These are phyloP conservation scores for Hansfordia pulvinata DNA, from an alignment of 2,329 filamentous ascomycete species.

Conservation along the genomic window DNA sequence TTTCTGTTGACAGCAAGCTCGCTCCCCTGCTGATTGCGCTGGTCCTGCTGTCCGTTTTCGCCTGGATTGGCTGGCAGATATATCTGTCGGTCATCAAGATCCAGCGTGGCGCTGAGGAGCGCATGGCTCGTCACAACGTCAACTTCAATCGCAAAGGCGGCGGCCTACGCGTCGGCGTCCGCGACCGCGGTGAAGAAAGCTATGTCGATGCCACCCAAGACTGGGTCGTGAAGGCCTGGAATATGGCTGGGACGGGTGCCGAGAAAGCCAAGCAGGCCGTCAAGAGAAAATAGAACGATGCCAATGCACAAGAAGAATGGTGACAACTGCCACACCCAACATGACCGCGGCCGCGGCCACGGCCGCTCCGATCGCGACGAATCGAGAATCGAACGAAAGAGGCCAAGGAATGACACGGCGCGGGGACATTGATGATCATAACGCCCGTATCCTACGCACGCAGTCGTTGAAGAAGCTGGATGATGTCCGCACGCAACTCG, in stretches of 20 bases:
- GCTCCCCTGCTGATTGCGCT: constrained; percentile 55
- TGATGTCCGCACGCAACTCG: too few species aligned
- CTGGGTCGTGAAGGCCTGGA: constrained; percentile 54
- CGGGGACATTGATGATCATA: too few species aligned
- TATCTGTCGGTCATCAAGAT: constrained; percentile 57
- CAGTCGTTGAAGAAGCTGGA: too few species aligned
- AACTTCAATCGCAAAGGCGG: constrained; percentile 65
- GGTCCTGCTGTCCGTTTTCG: constrained; percentile 38
- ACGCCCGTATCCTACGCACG: too few species aligned
- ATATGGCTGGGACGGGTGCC: constrained; percentile 25
- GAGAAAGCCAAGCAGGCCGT: constrained; percentile 17
- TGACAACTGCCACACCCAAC: too few species aligned
- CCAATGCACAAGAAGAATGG: too few species aligned
- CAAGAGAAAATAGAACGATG: constrained; percentile 16
- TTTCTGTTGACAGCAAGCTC: constrained; percentile 33
- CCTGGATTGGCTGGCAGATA: constrained; percentile 46
- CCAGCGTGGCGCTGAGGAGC: constrained; percentile 48
- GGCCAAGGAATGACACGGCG: too few species aligned
- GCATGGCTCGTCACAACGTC: constrained; percentile 65
- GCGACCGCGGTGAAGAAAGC: constrained; percentile 52
- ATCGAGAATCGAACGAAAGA: too few species aligned
- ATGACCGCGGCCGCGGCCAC: too few species aligned
- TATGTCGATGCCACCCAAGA: constrained; percentile 65
- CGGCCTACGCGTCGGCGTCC: constrained; percentile 56
- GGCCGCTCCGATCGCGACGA: too few species aligned